These are phyloP conservation scores for Suhomyces terraborum DNA, from an alignment of 1,139 yeast genomes.

Conservation along the genomic window DNA sequence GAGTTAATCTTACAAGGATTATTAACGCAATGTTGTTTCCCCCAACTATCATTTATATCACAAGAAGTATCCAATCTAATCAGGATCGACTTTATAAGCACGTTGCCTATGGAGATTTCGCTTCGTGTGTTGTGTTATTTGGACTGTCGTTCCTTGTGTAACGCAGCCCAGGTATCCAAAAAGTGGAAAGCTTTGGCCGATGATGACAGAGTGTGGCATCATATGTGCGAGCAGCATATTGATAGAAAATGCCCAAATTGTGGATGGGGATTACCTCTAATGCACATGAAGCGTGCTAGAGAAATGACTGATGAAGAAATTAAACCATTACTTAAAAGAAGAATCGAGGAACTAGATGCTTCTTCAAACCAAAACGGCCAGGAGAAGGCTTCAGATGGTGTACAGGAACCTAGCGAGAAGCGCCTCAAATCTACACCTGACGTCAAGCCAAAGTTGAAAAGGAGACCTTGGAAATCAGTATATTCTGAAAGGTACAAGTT, in stretches of 20 bases:
- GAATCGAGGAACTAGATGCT: conserved; percentile 26
- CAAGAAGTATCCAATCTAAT: conserved; percentile 78
- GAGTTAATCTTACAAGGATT: conserved; percentile 80
- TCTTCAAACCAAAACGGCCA: background rate
- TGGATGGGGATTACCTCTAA: conserved; percentile 97
- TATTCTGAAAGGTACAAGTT: conserved; percentile 88
- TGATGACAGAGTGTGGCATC: conserved; percentile 97
- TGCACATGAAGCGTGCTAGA: conserved; percentile 78
- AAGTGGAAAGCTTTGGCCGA: conserved; percentile 89
- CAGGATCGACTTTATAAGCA: conserved; percentile 82
- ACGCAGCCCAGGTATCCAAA: conserved; percentile 88
- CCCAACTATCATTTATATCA: conserved; percentile 82
- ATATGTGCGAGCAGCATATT: conserved; percentile 97
- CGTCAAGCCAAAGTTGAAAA: conserved; percentile 17
- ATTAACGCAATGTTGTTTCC: conserved; percentile 89
- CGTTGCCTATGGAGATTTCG: conserved; percentile 83
- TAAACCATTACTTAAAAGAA: conserved; percentile 29
- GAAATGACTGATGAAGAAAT: conserved; percentile 42
- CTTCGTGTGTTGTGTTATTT: conserved; percentile 82
- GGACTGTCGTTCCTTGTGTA: conserved; percentile 88
- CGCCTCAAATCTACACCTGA: conserved; percentile 2
- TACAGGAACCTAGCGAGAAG: background rate
- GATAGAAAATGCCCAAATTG: conserved; percentile 96
- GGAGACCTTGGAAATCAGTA: conserved; percentile 92
- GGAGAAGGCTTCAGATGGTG: background rate